Base-by-base conservation (phyloP, 805 yeast species). In the Lachancea sp. region DNA sequence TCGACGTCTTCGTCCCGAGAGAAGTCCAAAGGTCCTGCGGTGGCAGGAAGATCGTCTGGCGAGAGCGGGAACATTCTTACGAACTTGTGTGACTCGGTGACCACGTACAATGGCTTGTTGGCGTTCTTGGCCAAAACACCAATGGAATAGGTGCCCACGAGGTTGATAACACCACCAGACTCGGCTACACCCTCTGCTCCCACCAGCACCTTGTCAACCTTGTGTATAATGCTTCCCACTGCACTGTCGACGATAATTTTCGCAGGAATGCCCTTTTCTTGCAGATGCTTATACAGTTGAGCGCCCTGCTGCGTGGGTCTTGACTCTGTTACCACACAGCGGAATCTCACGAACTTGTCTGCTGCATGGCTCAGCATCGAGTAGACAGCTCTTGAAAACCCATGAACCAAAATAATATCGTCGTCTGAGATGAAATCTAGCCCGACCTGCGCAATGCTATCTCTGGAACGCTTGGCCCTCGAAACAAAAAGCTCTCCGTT, bases 161-260 rank as follows among this genome's bases (percentile, higher is more conserved):
- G 90, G 66, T 93, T 93, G 54, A 93, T 91, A 39, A 95, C 88
- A 29, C 99, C 99, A 46, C 99, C 99, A 62, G 95, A 84, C 69
- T 93, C 99, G 2, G 96, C 95, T 3, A 93, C 99, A 54, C 99
- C 99, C 67, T 93, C 99, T 1, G 99, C 99, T 45, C 99, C 99
- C 53, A 93, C 93, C 52, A 93, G 77, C 3, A 93, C 85, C 65
- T 93, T 91, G 68, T 91, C 95, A 12, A 90, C 89, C 63, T 85
- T 85, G 63, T 88, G 90, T 48, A 93, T 81, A 32, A 89, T 87
- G 54, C 81, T 88, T 0, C 98, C 98, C 12, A 91, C 97, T 7
- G 96, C 95, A 44, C 88, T 81, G 62, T 93, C 99, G 15, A 87
- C 90, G 41, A 93, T 85, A 42, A 89, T 73, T 42, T 87, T 81